Base-by-base conservation (phyloP, 108 stramenopile genomes). In the Cylindrotheca closterium region DNA sequence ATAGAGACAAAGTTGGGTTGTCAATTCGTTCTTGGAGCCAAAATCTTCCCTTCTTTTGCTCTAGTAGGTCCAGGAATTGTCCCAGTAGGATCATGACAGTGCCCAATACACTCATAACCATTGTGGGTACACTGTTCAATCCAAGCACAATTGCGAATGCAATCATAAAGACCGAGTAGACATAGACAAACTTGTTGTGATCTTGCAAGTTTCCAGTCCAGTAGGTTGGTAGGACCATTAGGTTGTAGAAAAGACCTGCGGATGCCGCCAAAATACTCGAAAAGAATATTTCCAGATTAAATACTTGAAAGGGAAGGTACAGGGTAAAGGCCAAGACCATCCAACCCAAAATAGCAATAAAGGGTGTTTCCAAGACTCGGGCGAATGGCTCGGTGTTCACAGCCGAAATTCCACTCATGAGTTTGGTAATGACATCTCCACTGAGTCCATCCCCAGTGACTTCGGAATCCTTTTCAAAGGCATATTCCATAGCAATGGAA, bases 221-320 rank as follows among this genome's bases (percentile, higher is more conserved):
- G 29, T 63, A 58, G 34, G 70, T 62, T 18, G 70, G 70, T 15
- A 48, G 31, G 1, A 71, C 61, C 29, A 31, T 18, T 3, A 55
- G 45, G n/a, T 26, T 42, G 22, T 71, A 55, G 4, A 63, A 37
- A 22, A 17, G 1, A 12, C 61, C 60, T 2, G 63, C 30, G 28
- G 33, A 24, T 23, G 58, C 32, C 15, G 45, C 50, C 31, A 71
- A 5, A 26, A 58, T 18, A 28, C 34, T 49, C 19, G 62, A 23
- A 30, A 63, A 63, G 17, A 63, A 51, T 30, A 61, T 71, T 63
- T 71, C 62, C 5, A 63, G 18, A 1, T 45, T 63, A n/a, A 37
- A 48, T 18, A 4, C 46, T 19, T 62, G 56, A 37, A 63, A 71
- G 15, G 70, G 70, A 47, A 71, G 42, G 55, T 63, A 71, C 23